Evolutionary conservation across 108 stramenopile genomes (phyloP).

Genomic region (Skeletonema costatum): DNA sequence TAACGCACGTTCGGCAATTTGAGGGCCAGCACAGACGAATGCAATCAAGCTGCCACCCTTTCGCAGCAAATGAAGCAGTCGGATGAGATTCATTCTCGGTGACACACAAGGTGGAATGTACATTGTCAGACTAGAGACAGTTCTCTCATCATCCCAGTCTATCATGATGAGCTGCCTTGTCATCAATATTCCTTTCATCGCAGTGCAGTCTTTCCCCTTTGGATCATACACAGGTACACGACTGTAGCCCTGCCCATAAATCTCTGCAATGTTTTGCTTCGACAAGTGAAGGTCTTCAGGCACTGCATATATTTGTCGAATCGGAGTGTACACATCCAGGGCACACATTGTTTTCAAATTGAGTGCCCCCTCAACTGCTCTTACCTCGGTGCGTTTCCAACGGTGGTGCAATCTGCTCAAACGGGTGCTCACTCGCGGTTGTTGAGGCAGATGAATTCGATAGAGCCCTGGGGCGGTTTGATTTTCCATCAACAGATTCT

Average conservation of each 20-base stretch:
- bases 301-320: slow-evolving; percentile 52
- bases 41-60: slow-evolving; percentile 60
- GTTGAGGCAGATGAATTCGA: slow-evolving; percentile 8
- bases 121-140: slow-evolving; percentile 52
- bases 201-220: slow-evolving; percentile 24
- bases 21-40: slow-evolving; percentile 68
- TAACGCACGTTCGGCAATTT: slow-evolving; percentile 58
- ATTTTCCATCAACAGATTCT: neutral
- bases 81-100: slow-evolving; percentile 61
- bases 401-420: slow-evolving; percentile 49
- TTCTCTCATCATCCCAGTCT: slow-evolving; percentile 62
- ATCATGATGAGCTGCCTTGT: slow-evolving; percentile 69
- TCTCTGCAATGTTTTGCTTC: slow-evolving; percentile 50
- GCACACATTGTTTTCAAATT: slow-evolving; percentile 65
- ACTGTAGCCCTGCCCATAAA: slow-evolving; percentile 61
- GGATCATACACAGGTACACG: slow-evolving; percentile 67
- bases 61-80: slow-evolving; percentile 50
- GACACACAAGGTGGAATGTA: slow-evolving; percentile 53
- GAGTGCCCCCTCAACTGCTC: slow-evolving; percentile 59
- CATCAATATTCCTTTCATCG: slow-evolving; percentile 60
- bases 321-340: slow-evolving; percentile 64
- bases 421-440: neutral
- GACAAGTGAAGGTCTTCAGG: slow-evolving; percentile 53
- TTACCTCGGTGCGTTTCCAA: slow-evolving; percentile 46
- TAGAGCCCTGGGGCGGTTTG: neutral